Percentiles rank a stretch among this genome's conserved stretches.
Evolutionary conservation across 2,329 filamentous ascomycete genomes (phyloP).

Genomic region (Aspergillus transmontanensis): DNA sequence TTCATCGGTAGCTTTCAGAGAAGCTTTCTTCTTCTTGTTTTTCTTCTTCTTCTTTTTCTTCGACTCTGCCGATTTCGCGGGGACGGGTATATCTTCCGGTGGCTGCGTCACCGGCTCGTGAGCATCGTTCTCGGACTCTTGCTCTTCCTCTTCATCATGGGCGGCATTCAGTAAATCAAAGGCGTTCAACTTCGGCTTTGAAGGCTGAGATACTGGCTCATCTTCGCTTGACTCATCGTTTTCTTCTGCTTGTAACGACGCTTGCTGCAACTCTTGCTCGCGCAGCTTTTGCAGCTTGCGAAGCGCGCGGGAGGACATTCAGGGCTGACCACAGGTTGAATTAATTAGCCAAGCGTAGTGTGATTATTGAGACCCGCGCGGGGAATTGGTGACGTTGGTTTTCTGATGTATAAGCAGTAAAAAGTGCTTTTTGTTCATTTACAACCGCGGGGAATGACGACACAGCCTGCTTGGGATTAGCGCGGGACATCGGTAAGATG

Average conservation of each 20-base stretch:
- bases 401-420: not conserved
- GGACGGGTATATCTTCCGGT: slow-evolving; percentile 21
- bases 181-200: slow-evolving; percentile 52
- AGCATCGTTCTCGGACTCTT: slow-evolving; percentile 31
- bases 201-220: slow-evolving; percentile 34
- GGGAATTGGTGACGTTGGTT: not conserved
- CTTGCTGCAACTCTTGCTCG: slow-evolving; percentile 57
- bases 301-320: slow-evolving; percentile 68
- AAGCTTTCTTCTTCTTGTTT: slow-evolving; percentile 60
- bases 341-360: not conserved
- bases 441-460: slow-evolving; percentile 38
- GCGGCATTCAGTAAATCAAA: slow-evolving; percentile 56
- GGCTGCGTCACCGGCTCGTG: slow-evolving; percentile 16
- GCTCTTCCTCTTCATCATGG: slow-evolving; percentile 41
- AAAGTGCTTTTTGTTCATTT: slow-evolving; percentile 10
- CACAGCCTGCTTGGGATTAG: slow-evolving; percentile 30
- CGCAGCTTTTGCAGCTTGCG: slow-evolving; percentile 65
- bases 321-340: slow-evolving; percentile 5
- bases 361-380: not conserved
- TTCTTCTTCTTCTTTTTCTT: slow-evolving; percentile 60
- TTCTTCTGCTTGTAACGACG: slow-evolving; percentile 17
- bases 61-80: slow-evolving; percentile 24
- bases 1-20: slow-evolving; percentile 34
- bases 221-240: slow-evolving; percentile 45
- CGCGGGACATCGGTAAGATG: slow-evolving; percentile 5